A percentile compares a stretch with the other conserved stretches of the same genome.
Evolutionary conservation across 1,139 yeast species (phyloP).

Genomic region (Zygotorulaspora mrakii): DNA sequence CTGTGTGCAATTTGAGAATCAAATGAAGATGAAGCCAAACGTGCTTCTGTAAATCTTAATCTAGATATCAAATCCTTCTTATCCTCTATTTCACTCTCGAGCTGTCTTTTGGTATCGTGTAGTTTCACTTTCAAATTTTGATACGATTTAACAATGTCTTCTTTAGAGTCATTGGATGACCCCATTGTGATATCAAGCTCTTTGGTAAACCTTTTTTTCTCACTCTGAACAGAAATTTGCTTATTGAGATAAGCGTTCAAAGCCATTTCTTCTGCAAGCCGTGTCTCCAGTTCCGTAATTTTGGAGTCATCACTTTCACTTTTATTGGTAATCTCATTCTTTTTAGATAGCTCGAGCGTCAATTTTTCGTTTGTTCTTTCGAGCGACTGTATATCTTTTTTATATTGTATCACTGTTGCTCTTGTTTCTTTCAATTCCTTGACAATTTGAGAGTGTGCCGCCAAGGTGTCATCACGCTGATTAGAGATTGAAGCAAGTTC

Average conservation of each 20-base stretch:
- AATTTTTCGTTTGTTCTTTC: constrained; percentile 32
- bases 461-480: constrained; percentile 31
- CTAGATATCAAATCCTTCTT: constrained; percentile 55
- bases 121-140: constrained; percentile 50
- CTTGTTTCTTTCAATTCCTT: constrained; percentile 24
- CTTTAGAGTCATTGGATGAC: constrained; percentile 14
- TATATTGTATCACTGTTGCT: constrained; percentile 30
- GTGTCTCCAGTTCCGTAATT: constrained; percentile 31
- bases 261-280: constrained; percentile 30
- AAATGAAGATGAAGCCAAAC: constrained; percentile 51
- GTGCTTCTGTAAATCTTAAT: constrained; percentile 51
- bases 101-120: constrained; percentile 49
- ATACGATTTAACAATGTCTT: constrained; percentile 43
- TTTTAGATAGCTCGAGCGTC: constrained; percentile 24
- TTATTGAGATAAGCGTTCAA: constrained; percentile 30
- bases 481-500: constrained; percentile 29
- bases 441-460: constrained; percentile 20
- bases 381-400: constrained; percentile 28
- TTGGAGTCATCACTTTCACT: constrained; percentile 10
- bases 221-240: constrained; percentile 16
- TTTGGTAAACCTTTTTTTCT: constrained; percentile 6
- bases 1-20: constrained; percentile 47
- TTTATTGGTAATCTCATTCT: constrained; percentile 9
- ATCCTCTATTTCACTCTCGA: constrained; percentile 53
- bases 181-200: constrained; percentile 9